phyloP scores from a whole-genome alignment of 140 eudicot genomes.

The Erigeron philadelphicus region DNA sequence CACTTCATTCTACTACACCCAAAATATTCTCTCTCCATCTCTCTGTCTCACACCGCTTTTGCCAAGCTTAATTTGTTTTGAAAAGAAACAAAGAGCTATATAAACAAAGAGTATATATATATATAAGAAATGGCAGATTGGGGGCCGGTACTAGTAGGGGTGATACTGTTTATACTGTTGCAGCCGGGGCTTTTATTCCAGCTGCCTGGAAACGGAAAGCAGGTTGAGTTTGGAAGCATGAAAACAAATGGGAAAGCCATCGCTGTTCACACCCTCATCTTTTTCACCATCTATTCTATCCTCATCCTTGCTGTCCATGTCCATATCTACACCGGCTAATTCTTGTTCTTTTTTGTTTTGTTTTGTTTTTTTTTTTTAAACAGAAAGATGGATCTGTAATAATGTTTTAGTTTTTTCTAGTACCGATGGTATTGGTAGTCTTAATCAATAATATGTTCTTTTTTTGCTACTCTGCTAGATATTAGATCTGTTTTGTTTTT shows the following conservation, averaged over 20 bases:
- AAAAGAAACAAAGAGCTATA: too few relatives aligned
- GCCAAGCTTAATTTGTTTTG: too few relatives aligned
- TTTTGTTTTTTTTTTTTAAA: background rate
- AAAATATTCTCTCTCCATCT: too few relatives aligned
- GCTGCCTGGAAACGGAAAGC: slow-evolving; percentile 66
- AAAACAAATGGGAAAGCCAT: slow-evolving; percentile 94
- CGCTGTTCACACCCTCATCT: slow-evolving; percentile 84
- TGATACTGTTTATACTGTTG: slow-evolving; percentile 70
- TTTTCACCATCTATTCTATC: slow-evolving; percentile 66
- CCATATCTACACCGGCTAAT: slow-evolving; percentile 73
- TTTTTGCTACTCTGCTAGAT: too few relatives aligned
- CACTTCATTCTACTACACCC: too few relatives aligned
- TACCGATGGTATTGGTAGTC: too few relatives aligned
- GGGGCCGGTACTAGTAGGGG: slow-evolving; percentile 95
- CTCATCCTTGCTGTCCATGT: slow-evolving; percentile 63
- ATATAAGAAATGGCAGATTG: slow-evolving; percentile 87
- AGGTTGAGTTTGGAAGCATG: slow-evolving; percentile 80
- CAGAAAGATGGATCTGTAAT: slow-evolving; percentile 22
- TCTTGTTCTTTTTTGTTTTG: background rate
- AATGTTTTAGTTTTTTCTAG: too few relatives aligned
- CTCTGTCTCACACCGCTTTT: too few relatives aligned
- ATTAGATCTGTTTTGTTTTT: too few relatives aligned
- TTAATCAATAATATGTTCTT: too few relatives aligned
- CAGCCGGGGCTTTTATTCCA: slow-evolving; percentile 78
- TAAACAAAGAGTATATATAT: too few relatives aligned